Conservation (phyloP, 345 rosid species). For the Raphanus sativus region DNA sequence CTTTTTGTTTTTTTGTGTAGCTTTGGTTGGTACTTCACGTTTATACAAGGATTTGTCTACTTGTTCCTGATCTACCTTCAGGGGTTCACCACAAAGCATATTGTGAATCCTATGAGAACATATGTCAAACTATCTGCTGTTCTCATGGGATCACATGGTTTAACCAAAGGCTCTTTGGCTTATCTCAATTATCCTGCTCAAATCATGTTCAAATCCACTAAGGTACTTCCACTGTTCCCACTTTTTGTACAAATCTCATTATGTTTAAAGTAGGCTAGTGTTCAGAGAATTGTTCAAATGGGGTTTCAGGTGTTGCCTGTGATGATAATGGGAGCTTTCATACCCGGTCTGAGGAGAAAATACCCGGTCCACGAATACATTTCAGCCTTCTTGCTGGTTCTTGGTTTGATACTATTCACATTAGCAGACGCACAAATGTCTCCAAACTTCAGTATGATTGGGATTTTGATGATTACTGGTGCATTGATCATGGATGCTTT, state of each 20-base stretch:
- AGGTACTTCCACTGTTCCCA: conserved; percentile 29
- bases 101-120: conserved; percentile 95
- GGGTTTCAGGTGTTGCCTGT: conserved; percentile 75
- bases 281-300: conserved; percentile 1
- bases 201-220: conserved; percentile 98
- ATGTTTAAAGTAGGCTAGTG: neutral
- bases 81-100: conserved; percentile 87
- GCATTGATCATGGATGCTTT: conserved; percentile 89
- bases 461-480: conserved; percentile 85
- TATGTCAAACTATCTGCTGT: conserved; percentile 97
- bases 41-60: conserved; percentile 97
- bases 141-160: conserved; percentile 94
- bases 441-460: conserved; percentile 80
- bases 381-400: conserved; percentile 78
- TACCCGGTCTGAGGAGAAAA: conserved; percentile 88
- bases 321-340: conserved; percentile 96
- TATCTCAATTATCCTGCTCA: conserved; percentile 98
- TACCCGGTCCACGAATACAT: conserved; percentile 79
- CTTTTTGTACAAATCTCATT: neutral
- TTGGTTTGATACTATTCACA: conserved; percentile 87
- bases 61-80: conserved; percentile 77
- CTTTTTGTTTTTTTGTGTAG: conserved; percentile 42
- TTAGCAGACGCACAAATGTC: conserved; percentile 93
- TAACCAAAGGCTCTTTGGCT: conserved; percentile 95
- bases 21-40: conserved; percentile 99